Evolutionary conservation across 129 eudicot genomes (phyloP), one percentile per base, ranked within the genome.

Genomic region (Tagetes erecta): DNA sequence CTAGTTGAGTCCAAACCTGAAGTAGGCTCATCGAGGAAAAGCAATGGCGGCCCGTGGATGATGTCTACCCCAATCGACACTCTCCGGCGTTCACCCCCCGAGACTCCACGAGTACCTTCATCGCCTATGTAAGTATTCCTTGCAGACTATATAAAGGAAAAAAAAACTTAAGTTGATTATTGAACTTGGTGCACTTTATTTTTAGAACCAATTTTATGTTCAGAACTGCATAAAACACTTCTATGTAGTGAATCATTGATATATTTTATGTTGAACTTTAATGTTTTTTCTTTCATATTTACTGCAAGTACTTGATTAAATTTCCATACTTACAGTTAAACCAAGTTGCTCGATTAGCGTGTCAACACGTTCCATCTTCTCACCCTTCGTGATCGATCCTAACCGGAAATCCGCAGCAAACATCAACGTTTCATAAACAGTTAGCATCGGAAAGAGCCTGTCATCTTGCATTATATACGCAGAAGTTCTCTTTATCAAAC

Each of bases 21-120:
- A 53, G 97, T 92, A 3, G 97, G 97, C 79, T 92, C 97, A 64
- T 92, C 97, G 63, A 92, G 84, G 76, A 92, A 92, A 57, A 92
- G 84, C 6, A 92, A 81, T 10, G 96, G 83, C 13, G 97, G 97
- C 70, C 90, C 89, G 31, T 89, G 95, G 68, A 92, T 90, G 69
- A 92, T 88, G 73, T 92, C 97, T 55, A 89, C 87, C 20, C 96
- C 97, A 53, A 92, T 87, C 35, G 95, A 85, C 34, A 92, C 97
- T 56, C 97, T 83, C 3, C 95, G 88, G 1, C 96, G 84, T 83
- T 92, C 96, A 6, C 97, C 97, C 4, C 97, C 96, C 0, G 97
- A 92, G 40, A 92, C 90, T 39, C 97, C 97, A 47, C 97, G 78
- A 36, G 82, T 86, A 55, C 91, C 96, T 79, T 84, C 96, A 46